Evolutionary conservation across 352 stramenopile species (phyloP).

Genomic region (Pythium scleroteichum): DNA sequence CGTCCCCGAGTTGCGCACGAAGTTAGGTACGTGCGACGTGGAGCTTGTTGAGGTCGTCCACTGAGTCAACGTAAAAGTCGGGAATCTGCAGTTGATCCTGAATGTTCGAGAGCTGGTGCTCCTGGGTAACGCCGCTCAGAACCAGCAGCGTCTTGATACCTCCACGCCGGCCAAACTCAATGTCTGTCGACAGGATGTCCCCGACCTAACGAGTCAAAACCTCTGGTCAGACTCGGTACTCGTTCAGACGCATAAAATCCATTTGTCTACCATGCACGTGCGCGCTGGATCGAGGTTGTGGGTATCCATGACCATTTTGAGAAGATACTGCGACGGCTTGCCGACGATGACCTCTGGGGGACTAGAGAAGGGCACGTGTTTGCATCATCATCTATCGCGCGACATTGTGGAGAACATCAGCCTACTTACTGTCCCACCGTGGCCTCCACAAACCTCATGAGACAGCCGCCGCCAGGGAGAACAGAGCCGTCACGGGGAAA

Average conservation of each 20-base stretch:
- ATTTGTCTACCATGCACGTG: slow-evolving; percentile 67
- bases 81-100: slow-evolving; percentile 53
- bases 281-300: slow-evolving; percentile 66
- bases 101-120: slow-evolving; percentile 57
- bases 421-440: slow-evolving; percentile 58
- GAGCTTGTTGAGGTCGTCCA: slow-evolving; percentile 74
- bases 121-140: slow-evolving; percentile 67
- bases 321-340: slow-evolving; percentile 82
- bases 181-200: slow-evolving; percentile 81
- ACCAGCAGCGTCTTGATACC: slow-evolving; percentile 76
- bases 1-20: no score
- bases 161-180: slow-evolving; percentile 77
- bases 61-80: slow-evolving; percentile 67
- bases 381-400: no score
- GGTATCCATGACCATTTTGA: slow-evolving; percentile 76
- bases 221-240: no score
- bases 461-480: slow-evolving; percentile 65
- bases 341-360: slow-evolving; percentile 71
- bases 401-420: not conserved
- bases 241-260: no score
- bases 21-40: slow-evolving; percentile 19
- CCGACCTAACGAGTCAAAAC: no score
- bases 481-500: slow-evolving; percentile 77
- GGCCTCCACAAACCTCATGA: slow-evolving; percentile 71
- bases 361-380: no score